Evolutionary conservation across 106 monocot species (phyloP).

Genomic region (Phalaenopsis aphrodite): DNA sequence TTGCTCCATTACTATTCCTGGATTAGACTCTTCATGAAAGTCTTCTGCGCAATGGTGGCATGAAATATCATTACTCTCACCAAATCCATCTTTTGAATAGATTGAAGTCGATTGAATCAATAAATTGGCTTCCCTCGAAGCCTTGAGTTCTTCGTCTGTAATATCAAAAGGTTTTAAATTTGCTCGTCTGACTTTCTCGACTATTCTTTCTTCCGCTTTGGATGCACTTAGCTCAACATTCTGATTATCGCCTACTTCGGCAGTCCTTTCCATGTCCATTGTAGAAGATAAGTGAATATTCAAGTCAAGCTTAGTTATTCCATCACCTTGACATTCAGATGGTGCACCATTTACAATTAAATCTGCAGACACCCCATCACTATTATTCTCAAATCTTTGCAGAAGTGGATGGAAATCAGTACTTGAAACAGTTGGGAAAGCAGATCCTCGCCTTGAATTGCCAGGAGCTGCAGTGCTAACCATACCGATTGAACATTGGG

Average conservation of each 20-base stretch:
- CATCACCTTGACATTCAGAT: slow-evolving; percentile 28
- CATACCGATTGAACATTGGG: slow-evolving; percentile 2
- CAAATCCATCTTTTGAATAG: slow-evolving; percentile 5
- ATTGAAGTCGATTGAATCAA: neutral
- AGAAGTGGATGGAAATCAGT: slow-evolving; percentile 85
- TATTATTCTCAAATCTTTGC: slow-evolving; percentile 32
- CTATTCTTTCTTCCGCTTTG: slow-evolving; percentile 6
- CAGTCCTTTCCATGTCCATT: slow-evolving; percentile 13
- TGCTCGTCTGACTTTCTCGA: slow-evolving; percentile 4
- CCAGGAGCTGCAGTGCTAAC: neutral
- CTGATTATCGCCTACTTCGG: neutral
- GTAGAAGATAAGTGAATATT: slow-evolving; percentile 50
- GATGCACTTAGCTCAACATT: slow-evolving; percentile 9
- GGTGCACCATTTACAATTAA: slow-evolving; percentile 9
- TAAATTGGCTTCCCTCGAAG: slow-evolving; percentile 10
- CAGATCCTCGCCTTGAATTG: neutral
- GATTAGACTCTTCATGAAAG: slow-evolving; percentile 35
- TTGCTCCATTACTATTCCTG: slow-evolving; percentile 90
- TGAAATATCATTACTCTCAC: slow-evolving; percentile 7
- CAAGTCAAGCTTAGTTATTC: slow-evolving; percentile 60
- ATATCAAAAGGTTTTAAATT: neutral
- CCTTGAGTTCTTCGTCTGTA: slow-evolving; percentile 14
- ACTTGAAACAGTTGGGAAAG: neutral
- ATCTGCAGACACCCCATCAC: slow-evolving; percentile 7
- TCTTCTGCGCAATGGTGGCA: slow-evolving; percentile 10